These are phyloP conservation scores for Wickerhamiella kazuoi DNA, from an alignment of 805 yeast species.

Conservation along the genomic window DNA sequence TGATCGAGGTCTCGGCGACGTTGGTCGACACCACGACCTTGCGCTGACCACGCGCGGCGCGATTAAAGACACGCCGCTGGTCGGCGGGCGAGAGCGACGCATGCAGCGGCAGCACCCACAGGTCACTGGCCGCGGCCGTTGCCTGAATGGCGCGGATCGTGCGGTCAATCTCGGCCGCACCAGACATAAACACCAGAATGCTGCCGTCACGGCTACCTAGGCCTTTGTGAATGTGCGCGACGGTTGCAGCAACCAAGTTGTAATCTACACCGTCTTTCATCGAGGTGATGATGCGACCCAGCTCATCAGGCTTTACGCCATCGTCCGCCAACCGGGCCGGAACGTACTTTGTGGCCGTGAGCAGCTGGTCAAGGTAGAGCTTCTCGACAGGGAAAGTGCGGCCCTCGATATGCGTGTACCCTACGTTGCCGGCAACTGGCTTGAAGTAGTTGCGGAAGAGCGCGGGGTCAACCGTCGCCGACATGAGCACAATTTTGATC, in stretches of 20 bases:
- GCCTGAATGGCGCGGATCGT: constrained; percentile 31
- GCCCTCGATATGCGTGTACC: constrained; percentile 74
- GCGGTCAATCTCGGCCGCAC: constrained; percentile 68
- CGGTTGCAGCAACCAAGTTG: constrained; percentile 45
- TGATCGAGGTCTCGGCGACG: constrained; percentile 93
- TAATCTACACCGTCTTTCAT: constrained; percentile 40
- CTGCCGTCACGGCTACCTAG: constrained; percentile 45
- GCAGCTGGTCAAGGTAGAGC: constrained; percentile 48
- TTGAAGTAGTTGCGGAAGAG: constrained; percentile 52
- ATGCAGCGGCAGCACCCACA: constrained; percentile 57
- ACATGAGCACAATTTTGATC: constrained; percentile 65
- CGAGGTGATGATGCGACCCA: constrained; percentile 18
- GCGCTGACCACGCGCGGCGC: constrained; percentile 36
- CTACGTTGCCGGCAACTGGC: constrained; percentile 20
- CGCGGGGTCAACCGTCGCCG: constrained; percentile 73
- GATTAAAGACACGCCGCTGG: constrained; percentile 56
- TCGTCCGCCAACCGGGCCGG: constrained; percentile 10
- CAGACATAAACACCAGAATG: constrained; percentile 72
- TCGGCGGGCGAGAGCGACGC: constrained; percentile 73
- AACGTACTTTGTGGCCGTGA: constrained; percentile 38
- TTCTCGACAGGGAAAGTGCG: constrained; percentile 85
- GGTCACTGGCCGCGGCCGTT: constrained; percentile 15
- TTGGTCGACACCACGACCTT: constrained; percentile 82
- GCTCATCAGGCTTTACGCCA: constrained; percentile 9
- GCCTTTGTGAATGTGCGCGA: constrained; percentile 33